Evolutionary conservation across 176 grass and related monocot genomes (phyloP).

Genomic region (Chloris gayana): DNA sequence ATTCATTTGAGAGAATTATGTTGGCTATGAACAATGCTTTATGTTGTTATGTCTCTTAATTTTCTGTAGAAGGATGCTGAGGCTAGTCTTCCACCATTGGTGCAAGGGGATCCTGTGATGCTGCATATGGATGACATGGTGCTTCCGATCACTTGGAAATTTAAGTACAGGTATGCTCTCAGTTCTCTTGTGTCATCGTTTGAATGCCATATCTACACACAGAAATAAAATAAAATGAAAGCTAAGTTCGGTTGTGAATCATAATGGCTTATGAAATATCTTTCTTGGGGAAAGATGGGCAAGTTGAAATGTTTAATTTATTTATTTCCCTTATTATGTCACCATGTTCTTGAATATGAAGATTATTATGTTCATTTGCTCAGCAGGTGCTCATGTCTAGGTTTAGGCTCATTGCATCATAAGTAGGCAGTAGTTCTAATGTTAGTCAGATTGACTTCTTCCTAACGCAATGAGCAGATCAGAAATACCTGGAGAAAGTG

Average conservation of each 20-base stretch:
- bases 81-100: conserved; percentile 75
- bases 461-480: no score
- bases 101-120: conserved; percentile 68
- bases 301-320: background rate
- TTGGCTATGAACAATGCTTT: conserved; percentile 18
- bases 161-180: conserved; percentile 76
- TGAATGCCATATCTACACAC: background rate
- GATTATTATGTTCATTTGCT: background rate
- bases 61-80: conserved; percentile 84
- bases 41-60: background rate
- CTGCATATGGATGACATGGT: conserved; percentile 83
- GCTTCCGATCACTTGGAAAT: conserved; percentile 76
- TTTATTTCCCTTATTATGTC: background rate
- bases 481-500: no score
- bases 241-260: background rate
- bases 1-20: background rate
- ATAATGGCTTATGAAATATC: background rate
- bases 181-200: background rate
- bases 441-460: no score
- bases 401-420: conserved; percentile 3
- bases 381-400: background rate
- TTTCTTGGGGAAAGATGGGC: conserved; percentile 32
- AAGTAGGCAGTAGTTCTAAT: background rate
- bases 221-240: background rate
- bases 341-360: background rate